phyloP scores from a whole-genome alignment of 352 stramenopile species.

The Pythium monospermum region DNA sequence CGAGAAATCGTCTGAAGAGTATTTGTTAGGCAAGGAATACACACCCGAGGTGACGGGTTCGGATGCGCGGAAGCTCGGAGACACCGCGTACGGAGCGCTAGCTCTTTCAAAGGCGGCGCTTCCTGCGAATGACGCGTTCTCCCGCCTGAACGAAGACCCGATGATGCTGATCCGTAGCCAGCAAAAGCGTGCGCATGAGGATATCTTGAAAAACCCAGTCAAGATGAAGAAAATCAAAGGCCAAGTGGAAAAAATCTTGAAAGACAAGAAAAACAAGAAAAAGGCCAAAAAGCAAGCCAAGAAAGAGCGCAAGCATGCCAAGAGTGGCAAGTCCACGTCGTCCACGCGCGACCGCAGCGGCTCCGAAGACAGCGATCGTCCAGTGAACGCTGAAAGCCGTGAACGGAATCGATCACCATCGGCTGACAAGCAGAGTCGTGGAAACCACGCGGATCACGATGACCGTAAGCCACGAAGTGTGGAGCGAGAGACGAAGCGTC shows the following conservation, averaged over 20 bases:
- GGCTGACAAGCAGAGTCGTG: not conserved
- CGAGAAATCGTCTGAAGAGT: constrained; percentile 82
- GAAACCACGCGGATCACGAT: not conserved
- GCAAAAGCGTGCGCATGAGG: constrained; percentile 73
- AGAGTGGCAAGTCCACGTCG: constrained; percentile 38
- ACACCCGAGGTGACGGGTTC: constrained; percentile 39
- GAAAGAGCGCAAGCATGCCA: constrained; percentile 50
- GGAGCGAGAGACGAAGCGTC: not conserved
- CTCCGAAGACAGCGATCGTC: constrained; percentile 19
- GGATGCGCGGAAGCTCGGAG: constrained; percentile 46
- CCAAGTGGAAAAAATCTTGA: constrained; percentile 67
- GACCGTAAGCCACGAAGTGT: constrained; percentile 15
- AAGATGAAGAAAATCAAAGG: constrained; percentile 88
- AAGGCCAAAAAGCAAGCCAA: constrained; percentile 68
- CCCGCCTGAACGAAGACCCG: constrained; percentile 92
- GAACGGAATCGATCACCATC: not conserved
- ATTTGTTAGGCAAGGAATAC: constrained; percentile 91
- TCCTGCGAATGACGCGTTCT: constrained; percentile 89
- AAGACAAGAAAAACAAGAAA: constrained; percentile 72
- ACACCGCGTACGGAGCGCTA: constrained; percentile 64
- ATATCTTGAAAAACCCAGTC: constrained; percentile 86
- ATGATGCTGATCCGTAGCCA: constrained; percentile 94
- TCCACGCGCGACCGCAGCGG: constrained; percentile 28
- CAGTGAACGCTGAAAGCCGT: too few relatives aligned
- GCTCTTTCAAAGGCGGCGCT: constrained; percentile 44